Base-by-base conservation (phyloP, 129 eudicot species). In the Tanacetum coccineum region DNA sequence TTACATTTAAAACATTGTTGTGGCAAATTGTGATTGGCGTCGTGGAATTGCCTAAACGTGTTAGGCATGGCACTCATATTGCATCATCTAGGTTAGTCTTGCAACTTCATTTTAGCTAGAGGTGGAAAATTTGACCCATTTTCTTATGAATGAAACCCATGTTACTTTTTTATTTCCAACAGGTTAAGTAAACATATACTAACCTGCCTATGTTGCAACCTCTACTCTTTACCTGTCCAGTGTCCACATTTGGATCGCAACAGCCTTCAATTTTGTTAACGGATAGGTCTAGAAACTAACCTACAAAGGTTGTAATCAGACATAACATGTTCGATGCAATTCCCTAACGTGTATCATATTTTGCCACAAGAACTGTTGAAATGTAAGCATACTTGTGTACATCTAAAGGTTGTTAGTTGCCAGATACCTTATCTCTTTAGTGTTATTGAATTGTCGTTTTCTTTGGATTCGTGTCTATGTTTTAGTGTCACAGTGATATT, bases 11-110 rank as follows among this genome's bases (percentile, higher is more conserved):
- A 85, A 83, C 69, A 84, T 87, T 32, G 81, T 79, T 70, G 90
- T 86, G 80, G 76, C 84, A 54, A 83, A 77, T 79, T 78, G 6
- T 36, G 42, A 7, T 36, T 9, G 42, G 40, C 84, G 81, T 19
- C 78, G 74, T 72, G 80, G 80, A 40, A 81, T 89, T 79, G 90
- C 86, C 59, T 81, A 28, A 83, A 85, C 66, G 74, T 87, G 86
- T 60, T 88, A 21, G 63, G 77, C 81, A 73, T 85, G 70, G 87
- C 30, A 57, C 84, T 58, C 79, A 83, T 74, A 63, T 74, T 48
- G 96, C 87, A 59, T 64, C 77, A 5, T 58, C 76, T 40, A 70
- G 89, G 87, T 81, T 15, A 18, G 30, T 70, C 10, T 52, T 36
- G 42, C 42, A 36, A 28, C 55, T 12, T 30, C 55, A 15, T 74